A percentile compares a stretch with the other conserved stretches of the same genome.
These are phyloP conservation scores for Termitomyces sp. DNA, from an alignment of 768 basidiomycete genomes.

Conservation along the genomic window DNA sequence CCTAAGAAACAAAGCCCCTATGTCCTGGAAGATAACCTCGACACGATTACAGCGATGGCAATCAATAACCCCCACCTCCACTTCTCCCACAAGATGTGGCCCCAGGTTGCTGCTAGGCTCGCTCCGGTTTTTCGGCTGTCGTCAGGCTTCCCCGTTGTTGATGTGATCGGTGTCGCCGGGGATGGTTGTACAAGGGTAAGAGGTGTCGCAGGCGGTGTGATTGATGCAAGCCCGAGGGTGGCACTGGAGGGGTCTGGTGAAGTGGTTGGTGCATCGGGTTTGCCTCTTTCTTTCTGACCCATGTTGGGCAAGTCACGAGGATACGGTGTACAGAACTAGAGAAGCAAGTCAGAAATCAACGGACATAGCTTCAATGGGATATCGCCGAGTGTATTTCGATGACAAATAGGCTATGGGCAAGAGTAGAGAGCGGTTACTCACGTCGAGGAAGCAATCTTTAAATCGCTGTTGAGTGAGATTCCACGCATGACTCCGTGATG, in stretches of 20 bases:
- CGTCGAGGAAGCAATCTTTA: slow-evolving; percentile 85
- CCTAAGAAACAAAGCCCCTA: slow-evolving; percentile 17
- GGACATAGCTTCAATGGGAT: neutral
- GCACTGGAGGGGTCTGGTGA: slow-evolving; percentile 8
- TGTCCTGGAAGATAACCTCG: slow-evolving; percentile 59
- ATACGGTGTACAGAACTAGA: slow-evolving; percentile 64
- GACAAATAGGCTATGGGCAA: neutral
- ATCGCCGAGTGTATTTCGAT: neutral
- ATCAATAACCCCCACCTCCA: slow-evolving; percentile 83
- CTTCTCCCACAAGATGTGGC: slow-evolving; percentile 73
- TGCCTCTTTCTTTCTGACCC: slow-evolving; percentile 75
- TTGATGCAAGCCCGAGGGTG: neutral
- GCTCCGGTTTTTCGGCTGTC: slow-evolving; percentile 27
- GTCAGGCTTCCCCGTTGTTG: slow-evolving; percentile 16
- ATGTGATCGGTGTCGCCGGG: neutral
- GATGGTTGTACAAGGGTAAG: slow-evolving; percentile 2
- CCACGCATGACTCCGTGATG: slow-evolving; percentile 79
- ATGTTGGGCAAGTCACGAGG: slow-evolving; percentile 87
- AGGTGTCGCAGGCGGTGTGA: neutral
- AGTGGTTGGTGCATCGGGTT: slow-evolving; percentile 28
- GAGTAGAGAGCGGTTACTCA: slow-evolving; percentile 31
- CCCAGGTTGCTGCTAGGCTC: slow-evolving; percentile 61
- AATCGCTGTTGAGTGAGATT: slow-evolving; percentile 80
- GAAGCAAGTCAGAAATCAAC: slow-evolving; percentile 5
- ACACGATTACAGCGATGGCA: slow-evolving; percentile 73